These are phyloP conservation scores for Komagataea norvegica DNA, from an alignment of 1,139 yeast species.

Conservation along the genomic window DNA sequence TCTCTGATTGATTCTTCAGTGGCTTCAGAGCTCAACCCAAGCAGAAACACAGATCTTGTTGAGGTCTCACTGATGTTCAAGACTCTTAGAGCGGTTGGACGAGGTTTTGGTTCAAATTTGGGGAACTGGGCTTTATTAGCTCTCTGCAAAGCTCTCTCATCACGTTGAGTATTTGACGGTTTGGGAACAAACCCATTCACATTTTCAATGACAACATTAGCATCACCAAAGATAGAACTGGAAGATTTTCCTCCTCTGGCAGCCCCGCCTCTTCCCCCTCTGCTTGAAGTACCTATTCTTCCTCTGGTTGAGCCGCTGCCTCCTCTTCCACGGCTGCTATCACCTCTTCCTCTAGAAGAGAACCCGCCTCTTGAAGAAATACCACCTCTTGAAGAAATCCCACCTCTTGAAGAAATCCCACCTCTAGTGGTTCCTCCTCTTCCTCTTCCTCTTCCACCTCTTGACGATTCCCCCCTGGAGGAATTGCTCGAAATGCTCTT, in stretches of 20 bases:
- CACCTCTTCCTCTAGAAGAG: constrained; percentile 1
- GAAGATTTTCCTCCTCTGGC: constrained; percentile 2
- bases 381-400: no score
- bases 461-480: background rate
- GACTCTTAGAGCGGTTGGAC: constrained; percentile 4
- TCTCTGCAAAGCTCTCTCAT: background rate
- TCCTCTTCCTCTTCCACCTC: constrained; percentile 6
- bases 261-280: constrained; percentile 9
- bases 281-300: no score
- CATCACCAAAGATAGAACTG: background rate
- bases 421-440: no score
- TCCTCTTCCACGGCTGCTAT: constrained; percentile 5
- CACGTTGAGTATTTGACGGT: background rate
- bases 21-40: constrained; percentile 12
- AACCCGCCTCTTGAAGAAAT: no score
- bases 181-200: constrained; percentile 4
- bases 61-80: constrained; percentile 15
- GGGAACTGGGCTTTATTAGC: no score
- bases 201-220: background rate
- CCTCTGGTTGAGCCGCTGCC: constrained; percentile 8
- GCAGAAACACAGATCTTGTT: constrained; percentile 16
- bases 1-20: constrained; percentile 14
- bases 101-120: background rate
- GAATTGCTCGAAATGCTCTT: no score
- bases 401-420: no score